Evolutionary conservation across 75 land plant species (phyloP).

Genomic region (Picea sitchensis): DNA sequence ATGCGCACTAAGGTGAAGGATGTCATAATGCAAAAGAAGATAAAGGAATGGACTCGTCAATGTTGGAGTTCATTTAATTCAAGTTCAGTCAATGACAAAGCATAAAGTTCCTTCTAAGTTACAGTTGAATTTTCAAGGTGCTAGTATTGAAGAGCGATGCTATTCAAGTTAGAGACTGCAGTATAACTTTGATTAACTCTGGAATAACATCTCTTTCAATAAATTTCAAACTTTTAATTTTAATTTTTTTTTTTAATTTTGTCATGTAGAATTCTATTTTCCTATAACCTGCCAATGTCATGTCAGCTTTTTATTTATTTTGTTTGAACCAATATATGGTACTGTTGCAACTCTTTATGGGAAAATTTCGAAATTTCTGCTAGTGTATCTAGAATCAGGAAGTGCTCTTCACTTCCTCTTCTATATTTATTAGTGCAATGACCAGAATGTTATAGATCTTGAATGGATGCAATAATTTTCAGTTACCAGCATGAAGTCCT

Average conservation of each 20-base stretch:
- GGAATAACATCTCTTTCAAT: neutral
- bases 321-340: neutral
- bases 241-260: neutral
- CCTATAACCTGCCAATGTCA: neutral
- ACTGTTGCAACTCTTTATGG: too few relatives aligned
- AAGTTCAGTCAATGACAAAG: neutral
- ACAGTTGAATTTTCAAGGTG: neutral
- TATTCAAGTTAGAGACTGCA: neutral
- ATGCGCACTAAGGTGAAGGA: constrained; percentile 68
- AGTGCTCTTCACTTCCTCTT: too few relatives aligned
- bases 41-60: constrained; percentile 54
- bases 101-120: constrained; percentile 1
- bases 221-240: neutral
- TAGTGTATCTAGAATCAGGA: too few relatives aligned
- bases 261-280: neutral
- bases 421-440: too few relatives aligned
- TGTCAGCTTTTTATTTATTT: neutral
- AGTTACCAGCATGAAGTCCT: too few relatives aligned
- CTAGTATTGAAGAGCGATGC: neutral
- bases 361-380: too few relatives aligned
- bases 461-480: too few relatives aligned
- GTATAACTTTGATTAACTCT: neutral
- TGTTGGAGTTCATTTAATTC: constrained; percentile 20
- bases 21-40: constrained; percentile 49
- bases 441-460: too few relatives aligned